These are phyloP conservation scores for Parietaria judaica DNA, from an alignment of 306 rosid genomes.

Conservation along the genomic window DNA sequence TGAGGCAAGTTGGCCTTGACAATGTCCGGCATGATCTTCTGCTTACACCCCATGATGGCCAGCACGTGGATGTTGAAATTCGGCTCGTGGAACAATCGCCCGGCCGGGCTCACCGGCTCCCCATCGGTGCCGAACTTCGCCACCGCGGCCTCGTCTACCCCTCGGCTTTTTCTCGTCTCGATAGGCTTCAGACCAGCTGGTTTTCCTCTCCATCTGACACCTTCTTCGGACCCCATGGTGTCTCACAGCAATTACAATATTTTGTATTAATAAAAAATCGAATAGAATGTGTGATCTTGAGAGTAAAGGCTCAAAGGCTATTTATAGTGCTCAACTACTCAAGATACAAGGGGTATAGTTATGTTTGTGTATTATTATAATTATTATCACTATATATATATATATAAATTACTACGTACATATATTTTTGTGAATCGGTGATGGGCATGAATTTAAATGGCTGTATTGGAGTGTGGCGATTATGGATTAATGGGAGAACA, in stretches of 20 bases:
- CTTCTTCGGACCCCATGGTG: constrained; percentile 10
- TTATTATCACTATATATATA: background rate
- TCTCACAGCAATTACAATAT: background rate
- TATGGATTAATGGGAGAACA: background rate
- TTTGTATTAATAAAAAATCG: background rate
- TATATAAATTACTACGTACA: background rate
- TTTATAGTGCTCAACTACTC: background rate
- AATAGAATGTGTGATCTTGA: background rate
- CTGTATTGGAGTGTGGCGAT: background rate
- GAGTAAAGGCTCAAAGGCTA: background rate
- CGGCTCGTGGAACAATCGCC: constrained; percentile 35
- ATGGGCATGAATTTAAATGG: background rate
- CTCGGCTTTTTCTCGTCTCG: constrained; percentile 9
- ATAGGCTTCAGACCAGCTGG: constrained; percentile 15
- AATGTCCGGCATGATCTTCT: constrained; percentile 12
- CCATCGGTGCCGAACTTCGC: background rate
- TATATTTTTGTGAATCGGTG: background rate
- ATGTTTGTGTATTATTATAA: background rate
- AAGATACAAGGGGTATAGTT: background rate
- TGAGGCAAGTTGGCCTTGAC: constrained; percentile 16
- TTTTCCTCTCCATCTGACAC: constrained; percentile 16
- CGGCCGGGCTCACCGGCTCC: constrained; percentile 34
- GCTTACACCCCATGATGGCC: constrained; percentile 28
- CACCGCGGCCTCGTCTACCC: background rate
- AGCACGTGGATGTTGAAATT: constrained; percentile 30